A percentile compares a stretch with the other conserved stretches of the same genome.
phyloP scores from a whole-genome alignment of 2,329 filamentous ascomycete species.

The Aspergillus novoparasiticus region DNA sequence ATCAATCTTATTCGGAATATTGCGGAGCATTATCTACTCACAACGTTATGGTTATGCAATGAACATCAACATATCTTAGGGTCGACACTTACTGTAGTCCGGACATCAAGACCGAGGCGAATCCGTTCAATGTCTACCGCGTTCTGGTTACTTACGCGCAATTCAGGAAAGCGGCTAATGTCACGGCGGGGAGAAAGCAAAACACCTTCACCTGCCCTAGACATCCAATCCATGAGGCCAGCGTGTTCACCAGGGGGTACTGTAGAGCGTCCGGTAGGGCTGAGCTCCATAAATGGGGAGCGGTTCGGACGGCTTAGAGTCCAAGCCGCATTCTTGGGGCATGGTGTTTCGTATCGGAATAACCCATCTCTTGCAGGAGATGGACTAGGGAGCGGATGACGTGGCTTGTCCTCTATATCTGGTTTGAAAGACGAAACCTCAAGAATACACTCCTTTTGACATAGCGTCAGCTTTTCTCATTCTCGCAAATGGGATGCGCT shows the following conservation, averaged over 20 bases:
- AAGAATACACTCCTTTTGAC: slow-evolving; percentile 32
- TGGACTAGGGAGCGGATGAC: slow-evolving; percentile 14
- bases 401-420: slow-evolving; percentile 27
- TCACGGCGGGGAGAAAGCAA: slow-evolving; percentile 33
- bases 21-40: slow-evolving; percentile 82
- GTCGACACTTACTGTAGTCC: slow-evolving; percentile 65
- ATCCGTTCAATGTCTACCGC: slow-evolving; percentile 49
- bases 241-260: slow-evolving; percentile 39
- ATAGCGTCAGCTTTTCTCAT: not conserved
- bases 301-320: slow-evolving; percentile 17
- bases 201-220: slow-evolving; percentile 30
- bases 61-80: not conserved
- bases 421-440: slow-evolving; percentile 35
- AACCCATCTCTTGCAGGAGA: slow-evolving; percentile 20
- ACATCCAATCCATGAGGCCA: slow-evolving; percentile 35
- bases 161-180: slow-evolving; percentile 28
- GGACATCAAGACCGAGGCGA: slow-evolving; percentile 66
- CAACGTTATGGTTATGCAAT: not conserved
- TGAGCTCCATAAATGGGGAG: slow-evolving; percentile 36
- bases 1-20: slow-evolving; percentile 89
- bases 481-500: not conserved
- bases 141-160: slow-evolving; percentile 44
- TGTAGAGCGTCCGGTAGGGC: slow-evolving; percentile 44
- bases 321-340: slow-evolving; percentile 19
- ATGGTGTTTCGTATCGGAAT: slow-evolving; percentile 19